Evolutionary conservation across 805 yeast species (phyloP), one percentile per base, ranked within the genome.

Genomic region (Cyberlindnera meyerae): DNA sequence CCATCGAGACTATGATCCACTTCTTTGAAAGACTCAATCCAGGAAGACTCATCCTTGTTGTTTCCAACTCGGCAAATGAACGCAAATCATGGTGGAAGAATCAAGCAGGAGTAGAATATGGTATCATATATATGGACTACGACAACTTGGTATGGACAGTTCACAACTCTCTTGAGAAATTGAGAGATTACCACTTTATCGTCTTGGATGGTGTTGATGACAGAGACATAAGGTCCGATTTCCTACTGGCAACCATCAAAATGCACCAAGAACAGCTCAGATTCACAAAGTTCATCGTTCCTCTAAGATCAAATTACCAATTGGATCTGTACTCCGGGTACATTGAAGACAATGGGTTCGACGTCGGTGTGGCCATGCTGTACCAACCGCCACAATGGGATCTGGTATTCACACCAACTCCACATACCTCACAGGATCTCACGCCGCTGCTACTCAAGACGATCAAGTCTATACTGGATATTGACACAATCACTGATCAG

Each of bases 141-240:
- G 15, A 31, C 9, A 38, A 40, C 24, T 33, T 24, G n/a, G n/a
- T 36, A 14, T n/a, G 37, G n/a, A 12, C 36, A 15, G n/a, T 35
- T 7, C 14, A 26, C 5, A 13, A 20, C 13, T 22, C 15, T 18
- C 18, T 43, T 21, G 12, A 11, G n/a, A n/a, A n/a, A n/a, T n/a
- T n/a, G n/a, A 7, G 22, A 11, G 29, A 24, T 11, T 36, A 15
- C 15, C 42, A 44, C 24, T 40, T 44, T 29, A 24, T 41, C 7
- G 24, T 40, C 20, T 12, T 44, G 25, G 48, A 41, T 18, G 31
- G 27, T 8, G 24, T 44, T 21, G 45, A 41, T 29, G 42, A 33
- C 9, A 21, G 48, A 14, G 13, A 37, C 8, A 4, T 33, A 24
- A 38, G 21, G 26, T 21, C 36, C 8, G 48, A 44, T 17, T 14